Conservation (phyloP, 2,329 filamentous ascomycete species). For the Tolypocladium endophyticum region DNA sequence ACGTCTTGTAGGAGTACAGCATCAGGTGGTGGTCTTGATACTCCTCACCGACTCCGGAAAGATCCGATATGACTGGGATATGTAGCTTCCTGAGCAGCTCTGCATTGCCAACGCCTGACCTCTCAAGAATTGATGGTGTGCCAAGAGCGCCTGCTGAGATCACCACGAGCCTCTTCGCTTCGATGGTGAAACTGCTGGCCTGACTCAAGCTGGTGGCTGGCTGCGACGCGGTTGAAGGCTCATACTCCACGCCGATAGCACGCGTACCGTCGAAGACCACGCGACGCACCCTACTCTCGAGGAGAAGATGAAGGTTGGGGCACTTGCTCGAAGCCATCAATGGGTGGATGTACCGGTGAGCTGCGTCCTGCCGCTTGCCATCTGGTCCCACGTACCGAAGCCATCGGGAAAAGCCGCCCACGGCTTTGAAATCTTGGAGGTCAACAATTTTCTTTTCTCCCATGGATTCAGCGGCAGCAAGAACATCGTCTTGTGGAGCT, state of each 20-base stretch:
- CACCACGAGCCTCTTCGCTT: slow-evolving; percentile 18
- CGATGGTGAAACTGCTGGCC: slow-evolving; percentile 8
- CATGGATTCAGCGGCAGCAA: slow-evolving; percentile 35
- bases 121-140: slow-evolving; percentile 46
- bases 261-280: slow-evolving; percentile 40
- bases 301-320: slow-evolving; percentile 49
- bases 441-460: slow-evolving; percentile 36
- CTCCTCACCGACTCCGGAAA: slow-evolving; percentile 41
- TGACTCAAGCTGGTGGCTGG: slow-evolving; percentile 3
- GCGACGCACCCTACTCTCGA: slow-evolving; percentile 43
- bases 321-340: slow-evolving; percentile 25
- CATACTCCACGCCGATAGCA: slow-evolving; percentile 50
- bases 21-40: slow-evolving; percentile 48
- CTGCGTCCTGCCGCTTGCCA: slow-evolving; percentile 47
- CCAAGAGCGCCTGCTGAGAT: slow-evolving; percentile 36
- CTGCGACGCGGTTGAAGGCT: slow-evolving; percentile 26
- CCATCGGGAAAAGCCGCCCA: slow-evolving; percentile 19
- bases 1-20: slow-evolving; percentile 36
- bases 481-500: slow-evolving; percentile 34
- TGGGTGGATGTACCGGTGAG: slow-evolving; percentile 33
- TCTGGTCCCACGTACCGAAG: slow-evolving; percentile 31
- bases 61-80: slow-evolving; percentile 32
- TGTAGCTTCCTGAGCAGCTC: slow-evolving; percentile 35
- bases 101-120: slow-evolving; percentile 49
- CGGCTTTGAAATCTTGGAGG: slow-evolving; percentile 36